A percentile compares a stretch with the other conserved stretches of the same genome.
Evolutionary conservation across 139 green algal genomes (phyloP).

Genomic region (Diplosphaera chodatii): DNA sequence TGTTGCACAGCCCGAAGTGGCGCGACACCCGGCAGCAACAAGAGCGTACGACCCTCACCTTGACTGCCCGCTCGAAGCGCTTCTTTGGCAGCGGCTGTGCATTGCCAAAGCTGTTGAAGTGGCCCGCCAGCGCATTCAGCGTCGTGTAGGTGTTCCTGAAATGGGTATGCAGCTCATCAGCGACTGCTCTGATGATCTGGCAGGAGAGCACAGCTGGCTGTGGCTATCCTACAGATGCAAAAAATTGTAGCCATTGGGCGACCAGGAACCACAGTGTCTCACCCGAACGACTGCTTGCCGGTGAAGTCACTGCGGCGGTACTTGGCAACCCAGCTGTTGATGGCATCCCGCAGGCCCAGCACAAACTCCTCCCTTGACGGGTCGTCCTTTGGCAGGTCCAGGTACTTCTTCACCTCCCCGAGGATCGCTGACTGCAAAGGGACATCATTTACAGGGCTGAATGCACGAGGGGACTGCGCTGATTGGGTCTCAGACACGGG

Average conservation of each 20-base stretch:
- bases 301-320: conserved; percentile 66
- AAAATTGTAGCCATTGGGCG: not conserved
- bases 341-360: conserved; percentile 59
- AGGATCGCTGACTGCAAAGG: conserved; percentile 50
- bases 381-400: conserved; percentile 54
- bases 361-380: conserved; percentile 61
- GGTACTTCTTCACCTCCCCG: conserved; percentile 36
- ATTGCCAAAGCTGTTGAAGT: conserved; percentile 88
- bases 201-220: no score
- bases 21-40: no score
- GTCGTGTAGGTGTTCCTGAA: conserved; percentile 85
- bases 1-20: no score
- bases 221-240: no score
- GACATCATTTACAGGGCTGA: not conserved
- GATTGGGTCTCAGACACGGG: no score
- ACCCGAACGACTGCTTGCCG: conserved; percentile 75
- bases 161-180: no score
- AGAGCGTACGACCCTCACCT: conserved; percentile 36
- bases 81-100: conserved; percentile 84
- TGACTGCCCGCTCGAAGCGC: conserved; percentile 76
- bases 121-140: conserved; percentile 81
- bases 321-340: conserved; percentile 78
- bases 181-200: no score
- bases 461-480: no score
- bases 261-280: not conserved